Evolutionary conservation across 148 eudicot species (phyloP), one percentile per base, ranked within the genome.

Genomic region (Rhododendron mucronatum): DNA sequence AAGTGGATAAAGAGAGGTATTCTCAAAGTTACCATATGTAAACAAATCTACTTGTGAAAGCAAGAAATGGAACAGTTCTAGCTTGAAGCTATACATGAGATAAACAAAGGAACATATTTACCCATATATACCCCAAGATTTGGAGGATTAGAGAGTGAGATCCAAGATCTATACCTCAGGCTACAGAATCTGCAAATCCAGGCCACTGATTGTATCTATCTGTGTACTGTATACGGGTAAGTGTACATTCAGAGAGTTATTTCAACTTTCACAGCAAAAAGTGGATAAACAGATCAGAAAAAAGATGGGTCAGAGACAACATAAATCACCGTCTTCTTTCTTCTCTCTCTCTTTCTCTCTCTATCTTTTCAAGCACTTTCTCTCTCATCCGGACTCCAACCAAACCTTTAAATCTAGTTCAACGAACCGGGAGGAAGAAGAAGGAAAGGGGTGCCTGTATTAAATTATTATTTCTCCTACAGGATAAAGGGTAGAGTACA

Each of bases 271-370:
- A 45, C 81, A 45, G 26, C 55, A 79, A 79, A 45, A 48, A 83
- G 79, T 23, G 23, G 51, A 7, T 39, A 37, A 86, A 84, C 81
- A 89, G 90, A 86, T 86, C 86, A 80, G 61, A 65, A 86, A 0
- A 84, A 35, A 51, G 82, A 18, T 16, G 11, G 86, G 57, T 55
- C 50, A 18, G 50, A 16, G 15, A 53, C 3, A 11, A 41, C 48
- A 18, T 21, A 86, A 16, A 48, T 81, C 50, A 45, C 61, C 74
- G 28, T 45, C 39, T 39, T 37, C 7, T 41, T 0, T 41, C 45
- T 41, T 15, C 28, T 33, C 57, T 53, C 23, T 55, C 61, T 53
- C 21, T 16, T 5, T 26, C 39, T 65, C 77, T 83, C 86, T 55
- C 53, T 65, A 4, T 26, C 18, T 69, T 69, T 41, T 69, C 75